Conservation (phyloP, 1,284 basidiomycete genomes). For the Naganishia sp. region DNA sequence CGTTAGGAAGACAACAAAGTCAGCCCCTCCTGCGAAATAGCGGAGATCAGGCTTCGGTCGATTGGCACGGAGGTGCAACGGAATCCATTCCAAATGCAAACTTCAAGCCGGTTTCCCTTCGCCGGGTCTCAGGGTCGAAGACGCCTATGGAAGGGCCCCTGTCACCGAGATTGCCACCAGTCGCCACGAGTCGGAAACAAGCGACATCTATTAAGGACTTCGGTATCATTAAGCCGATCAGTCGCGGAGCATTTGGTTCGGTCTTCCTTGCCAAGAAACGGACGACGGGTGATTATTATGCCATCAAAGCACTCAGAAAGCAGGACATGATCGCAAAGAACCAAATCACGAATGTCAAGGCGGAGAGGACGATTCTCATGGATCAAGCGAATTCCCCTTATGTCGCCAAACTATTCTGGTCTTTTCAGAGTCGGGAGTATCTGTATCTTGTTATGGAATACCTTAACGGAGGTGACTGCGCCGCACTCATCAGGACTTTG, state of each 20-base stretch:
- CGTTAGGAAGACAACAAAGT: slow-evolving; percentile 15
- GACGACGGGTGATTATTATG: slow-evolving; percentile 96
- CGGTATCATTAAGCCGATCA: slow-evolving; percentile 98
- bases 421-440: slow-evolving; percentile 95
- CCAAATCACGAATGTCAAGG: slow-evolving; percentile 99
- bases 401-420: slow-evolving; percentile 97
- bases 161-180: slow-evolving; percentile 84
- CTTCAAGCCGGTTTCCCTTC: not conserved
- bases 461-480: slow-evolving; percentile 94
- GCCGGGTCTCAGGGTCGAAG: slow-evolving; percentile 38
- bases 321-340: slow-evolving; percentile 99
- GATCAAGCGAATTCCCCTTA: slow-evolving; percentile 99
- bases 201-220: slow-evolving; percentile 98
- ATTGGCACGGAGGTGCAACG: not conserved
- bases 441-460: slow-evolving; percentile 99
- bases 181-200: slow-evolving; percentile 73
- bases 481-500: slow-evolving; percentile 92
- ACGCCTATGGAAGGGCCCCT: slow-evolving; percentile 60
- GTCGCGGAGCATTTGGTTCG: slow-evolving; percentile 97
- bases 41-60: not conserved
- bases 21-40: not conserved
- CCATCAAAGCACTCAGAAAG: slow-evolving; percentile 99
- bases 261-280: slow-evolving; percentile 99
- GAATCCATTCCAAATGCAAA: not conserved
- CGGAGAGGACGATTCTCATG: slow-evolving; percentile 99